A percentile compares a stretch with the other conserved stretches of the same genome.
phyloP scores from a whole-genome alignment of 441 rosid species.

The Brassica balearica region DNA sequence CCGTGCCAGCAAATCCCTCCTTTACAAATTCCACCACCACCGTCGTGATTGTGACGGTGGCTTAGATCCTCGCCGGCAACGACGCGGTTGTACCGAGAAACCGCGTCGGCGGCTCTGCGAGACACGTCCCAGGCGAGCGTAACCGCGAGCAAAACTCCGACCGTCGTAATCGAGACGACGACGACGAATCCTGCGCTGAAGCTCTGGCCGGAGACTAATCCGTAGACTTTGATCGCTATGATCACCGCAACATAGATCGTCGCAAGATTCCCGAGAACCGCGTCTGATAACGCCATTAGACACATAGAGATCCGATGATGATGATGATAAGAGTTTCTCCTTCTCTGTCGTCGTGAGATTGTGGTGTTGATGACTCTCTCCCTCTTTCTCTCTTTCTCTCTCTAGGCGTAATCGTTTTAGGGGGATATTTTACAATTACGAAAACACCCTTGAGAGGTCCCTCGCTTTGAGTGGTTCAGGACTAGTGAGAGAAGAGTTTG shows the following conservation, averaged over 20 bases:
- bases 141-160: slow-evolving; percentile 65
- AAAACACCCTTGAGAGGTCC: not conserved
- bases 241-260: slow-evolving; percentile 85
- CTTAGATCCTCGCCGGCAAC: slow-evolving; percentile 37
- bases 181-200: slow-evolving; percentile 78
- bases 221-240: slow-evolving; percentile 74
- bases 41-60: slow-evolving; percentile 39
- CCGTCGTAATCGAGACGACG: slow-evolving; percentile 65
- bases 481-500: not conserved
- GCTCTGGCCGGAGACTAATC: slow-evolving; percentile 64
- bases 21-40: slow-evolving; percentile 54
- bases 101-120: slow-evolving; percentile 65
- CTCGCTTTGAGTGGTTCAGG: not conserved
- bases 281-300: slow-evolving; percentile 84
- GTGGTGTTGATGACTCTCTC: slow-evolving; percentile 19
- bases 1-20: slow-evolving; percentile 99
- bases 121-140: slow-evolving; percentile 93
- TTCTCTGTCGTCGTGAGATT: slow-evolving; percentile 23
- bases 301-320: slow-evolving; percentile 33
- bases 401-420: slow-evolving; percentile 15
- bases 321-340: not conserved
- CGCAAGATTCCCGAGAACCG: slow-evolving; percentile 79
- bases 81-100: slow-evolving; percentile 54
- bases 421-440: not conserved
- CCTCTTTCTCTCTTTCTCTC: not conserved